Evolutionary conservation across 495 filamentous ascomycete species (phyloP).

Genomic region (Lepraria neglecta): DNA sequence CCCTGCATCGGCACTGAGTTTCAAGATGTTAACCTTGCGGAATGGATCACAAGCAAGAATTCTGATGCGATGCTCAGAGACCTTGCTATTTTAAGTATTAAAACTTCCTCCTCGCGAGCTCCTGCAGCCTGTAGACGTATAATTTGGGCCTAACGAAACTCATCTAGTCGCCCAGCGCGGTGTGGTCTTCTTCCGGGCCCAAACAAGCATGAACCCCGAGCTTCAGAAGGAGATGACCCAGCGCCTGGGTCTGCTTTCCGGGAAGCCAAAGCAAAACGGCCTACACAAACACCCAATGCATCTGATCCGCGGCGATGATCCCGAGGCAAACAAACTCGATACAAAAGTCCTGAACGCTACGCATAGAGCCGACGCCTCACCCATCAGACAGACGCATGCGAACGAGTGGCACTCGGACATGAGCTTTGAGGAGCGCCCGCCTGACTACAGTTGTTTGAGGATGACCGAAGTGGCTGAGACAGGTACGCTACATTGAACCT

Average conservation of each 20-base stretch:
- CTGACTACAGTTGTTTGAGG: conserved; percentile 49
- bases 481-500: background rate
- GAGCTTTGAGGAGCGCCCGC: conserved; percentile 43
- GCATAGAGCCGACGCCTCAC: background rate
- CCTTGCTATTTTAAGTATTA: conserved; percentile 57
- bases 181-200: conserved; percentile 75
- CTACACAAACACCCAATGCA: conserved; percentile 68
- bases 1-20: conserved; percentile 64
- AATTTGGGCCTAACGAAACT: background rate
- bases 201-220: conserved; percentile 58
- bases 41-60: conserved; percentile 48
- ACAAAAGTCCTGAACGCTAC: background rate
- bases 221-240: conserved; percentile 63
- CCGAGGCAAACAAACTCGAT: background rate
- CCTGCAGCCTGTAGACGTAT: background rate
- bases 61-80: conserved; percentile 63
- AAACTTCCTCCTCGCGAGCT: background rate
- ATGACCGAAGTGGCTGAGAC: conserved; percentile 64
- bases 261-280: conserved; percentile 57
- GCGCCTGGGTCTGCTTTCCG: conserved; percentile 56
- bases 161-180: conserved; percentile 65
- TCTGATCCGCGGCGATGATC: conserved; percentile 35
- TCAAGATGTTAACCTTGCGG: conserved; percentile 49
- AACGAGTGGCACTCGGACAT: conserved; percentile 9
- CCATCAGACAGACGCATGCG: background rate